Evolutionary conservation across 129 eudicot species (phyloP), one percentile per base, ranked within the genome.

Genomic region (Arctium lappa): DNA sequence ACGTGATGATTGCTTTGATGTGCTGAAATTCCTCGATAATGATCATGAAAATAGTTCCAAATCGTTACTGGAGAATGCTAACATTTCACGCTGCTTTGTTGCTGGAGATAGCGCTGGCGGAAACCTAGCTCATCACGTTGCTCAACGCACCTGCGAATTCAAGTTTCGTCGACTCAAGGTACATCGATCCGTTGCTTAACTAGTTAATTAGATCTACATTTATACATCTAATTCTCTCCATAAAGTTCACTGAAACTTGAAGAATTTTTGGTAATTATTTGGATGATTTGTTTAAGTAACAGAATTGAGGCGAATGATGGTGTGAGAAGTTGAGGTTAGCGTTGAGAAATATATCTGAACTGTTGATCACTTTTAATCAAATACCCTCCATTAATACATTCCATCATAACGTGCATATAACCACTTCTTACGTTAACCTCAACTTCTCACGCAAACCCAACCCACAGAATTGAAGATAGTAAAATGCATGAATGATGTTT

Each of bases 81-180:
- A 72, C 27, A 12, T 31, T 39, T 72, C 76, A 1, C 76, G 76
- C 9, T 72, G 76, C 46, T 72, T 72, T 15, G 10, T 72, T 15
- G 76, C 29, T 29, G 76, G 76, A 72, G 76, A 72, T 33, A 72
- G 76, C 42, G 76, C 76, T n/a, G 76, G 76, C 76, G 76, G 76
- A 32, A 72, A 72, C 42, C 42, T 72, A 72, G 76, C 76, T 72
- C 76, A 72, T 72, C 76, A 72, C 27, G 76, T 72, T 27, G 76
- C 76, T 6, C 40, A 12, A 10, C 38, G 42, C 34, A 48, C 76
- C 76, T 72, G 46, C 42, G 40, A 72, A 12, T 27, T 30, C 42
- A 72, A 16, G n/a, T 72, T 72, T 10, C 44, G 27, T 15, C 76
- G 18, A 72, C 39, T 72, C 46, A 72, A 72, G 76, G 76, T 72